Conservation (phyloP, 192 early-diverging fungal species). For the Obelidium mucronatum region DNA sequence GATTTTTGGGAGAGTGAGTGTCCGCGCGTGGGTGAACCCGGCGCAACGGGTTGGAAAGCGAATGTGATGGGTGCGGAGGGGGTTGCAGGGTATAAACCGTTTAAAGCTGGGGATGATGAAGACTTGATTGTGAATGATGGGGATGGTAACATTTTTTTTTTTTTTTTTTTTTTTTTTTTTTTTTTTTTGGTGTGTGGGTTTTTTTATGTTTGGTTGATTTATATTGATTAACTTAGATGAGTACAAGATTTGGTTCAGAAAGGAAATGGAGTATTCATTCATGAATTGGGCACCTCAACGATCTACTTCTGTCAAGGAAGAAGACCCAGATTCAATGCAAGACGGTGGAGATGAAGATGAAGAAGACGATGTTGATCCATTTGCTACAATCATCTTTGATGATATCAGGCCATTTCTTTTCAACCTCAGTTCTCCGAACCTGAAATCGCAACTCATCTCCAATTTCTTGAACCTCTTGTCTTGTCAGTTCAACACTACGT, state of each 20-base stretch:
- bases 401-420: conserved; percentile 48
- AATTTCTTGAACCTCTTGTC: conserved; percentile 43
- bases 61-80: conserved; percentile 35
- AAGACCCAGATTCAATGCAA: neutral
- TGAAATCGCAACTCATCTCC: conserved; percentile 34
- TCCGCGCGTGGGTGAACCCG: conserved; percentile 51
- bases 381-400: conserved; percentile 49
- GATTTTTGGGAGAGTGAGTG: conserved; percentile 57
- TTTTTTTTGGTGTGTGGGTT: too few relatives aligned
- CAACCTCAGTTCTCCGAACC: conserved; percentile 2
- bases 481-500: conserved; percentile 40
- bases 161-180: too few relatives aligned
- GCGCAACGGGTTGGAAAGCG: conserved; percentile 44
- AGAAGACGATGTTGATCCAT: conserved; percentile 43
- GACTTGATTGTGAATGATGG: too few relatives aligned
- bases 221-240: conserved; percentile 28
- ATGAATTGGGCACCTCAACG: conserved; percentile 44
- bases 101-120: neutral
- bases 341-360: conserved; percentile 7
- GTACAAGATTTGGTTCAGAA: conserved; percentile 28
- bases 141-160: too few relatives aligned
- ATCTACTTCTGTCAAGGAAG: neutral
- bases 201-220: neutral
- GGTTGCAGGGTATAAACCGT: neutral
- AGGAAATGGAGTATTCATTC: conserved; percentile 29